Conservation (phyloP, 306 rosid species). For the Cicer bijugum region DNA sequence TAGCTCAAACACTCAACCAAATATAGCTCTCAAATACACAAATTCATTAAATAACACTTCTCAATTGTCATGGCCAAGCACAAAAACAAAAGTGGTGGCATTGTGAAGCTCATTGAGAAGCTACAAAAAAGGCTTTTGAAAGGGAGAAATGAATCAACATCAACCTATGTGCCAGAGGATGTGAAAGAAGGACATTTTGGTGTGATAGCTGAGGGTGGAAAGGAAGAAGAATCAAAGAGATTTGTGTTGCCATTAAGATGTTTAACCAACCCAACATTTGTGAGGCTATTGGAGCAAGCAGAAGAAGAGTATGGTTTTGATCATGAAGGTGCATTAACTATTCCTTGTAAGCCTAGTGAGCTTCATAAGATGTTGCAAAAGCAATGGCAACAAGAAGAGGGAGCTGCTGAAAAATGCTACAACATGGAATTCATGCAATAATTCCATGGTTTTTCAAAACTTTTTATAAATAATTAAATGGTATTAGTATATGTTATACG, state of each 20-base stretch:
- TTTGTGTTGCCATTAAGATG: conserved; percentile 71
- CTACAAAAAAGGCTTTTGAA: conserved; percentile 61
- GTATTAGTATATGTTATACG: not conserved
- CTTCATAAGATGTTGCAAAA: conserved; percentile 65
- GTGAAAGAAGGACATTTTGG: conserved; percentile 91
- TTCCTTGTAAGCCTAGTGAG: conserved; percentile 71
- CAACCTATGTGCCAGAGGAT: conserved; percentile 63
- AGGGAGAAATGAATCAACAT: conserved; percentile 39
- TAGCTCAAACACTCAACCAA: conserved; percentile 10
- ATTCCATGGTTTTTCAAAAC: conserved; percentile 53
- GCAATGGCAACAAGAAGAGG: conserved; percentile 41
- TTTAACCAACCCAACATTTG: conserved; percentile 61
- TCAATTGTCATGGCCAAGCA: conserved; percentile 52
- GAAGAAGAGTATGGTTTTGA: conserved; percentile 86
- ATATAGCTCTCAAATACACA: not conserved
- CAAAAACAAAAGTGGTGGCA: conserved; percentile 54
- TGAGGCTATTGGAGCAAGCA: conserved; percentile 70
- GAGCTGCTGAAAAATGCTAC: not conserved
- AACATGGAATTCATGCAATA: conserved; percentile 45
- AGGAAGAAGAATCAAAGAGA: conserved; percentile 59
- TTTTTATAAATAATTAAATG: conserved; percentile 12
- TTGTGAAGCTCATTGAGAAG: conserved; percentile 68
- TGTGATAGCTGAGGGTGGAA: conserved; percentile 59
- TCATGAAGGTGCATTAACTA: conserved; percentile 70
- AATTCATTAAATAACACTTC: not conserved